Percentiles rank a stretch among this genome's conserved stretches.
Evolutionary conservation across 2,329 filamentous ascomycete species (phyloP).

Genomic region (Beauveria sp.): DNA sequence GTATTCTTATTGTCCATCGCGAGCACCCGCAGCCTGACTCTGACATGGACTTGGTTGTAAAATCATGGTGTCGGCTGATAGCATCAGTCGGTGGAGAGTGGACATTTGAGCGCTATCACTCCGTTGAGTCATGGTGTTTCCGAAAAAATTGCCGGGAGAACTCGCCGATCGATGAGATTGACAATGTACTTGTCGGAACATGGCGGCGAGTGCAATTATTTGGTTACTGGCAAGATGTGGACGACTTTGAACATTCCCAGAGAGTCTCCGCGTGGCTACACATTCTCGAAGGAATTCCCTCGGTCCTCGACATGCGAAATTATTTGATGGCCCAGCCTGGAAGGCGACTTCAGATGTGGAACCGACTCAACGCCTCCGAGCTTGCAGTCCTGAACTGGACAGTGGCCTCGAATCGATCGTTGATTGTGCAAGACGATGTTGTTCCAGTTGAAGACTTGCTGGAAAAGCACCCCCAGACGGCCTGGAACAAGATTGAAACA

Average conservation of each 20-base stretch:
- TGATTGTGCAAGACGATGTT: conserved; percentile 66
- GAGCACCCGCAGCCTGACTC: neutral
- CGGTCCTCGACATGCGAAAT: conserved; percentile 48
- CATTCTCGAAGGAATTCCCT: conserved; percentile 52
- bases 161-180: neutral
- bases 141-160: accelerated
- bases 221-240: conserved; percentile 19
- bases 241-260: conserved; percentile 13
- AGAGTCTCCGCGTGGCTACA: conserved; percentile 29
- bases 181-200: too few relatives aligned
- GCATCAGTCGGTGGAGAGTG: neutral
- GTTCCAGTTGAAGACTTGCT: conserved; percentile 15
- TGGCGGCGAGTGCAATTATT: conserved; percentile 15
- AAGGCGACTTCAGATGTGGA: conserved; percentile 34
- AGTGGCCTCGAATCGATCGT: conserved; percentile 81
- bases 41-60: neutral
- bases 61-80: conserved; percentile 2
- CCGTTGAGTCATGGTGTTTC: neutral
- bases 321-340: conserved; percentile 36
- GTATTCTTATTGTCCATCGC: neutral
- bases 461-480: neutral
- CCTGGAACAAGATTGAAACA: conserved; percentile 37
- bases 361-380: conserved; percentile 56
- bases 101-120: neutral
- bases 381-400: conserved; percentile 75